A percentile compares a stretch with the other conserved stretches of the same genome.
phyloP scores from a whole-genome alignment of 345 rosid genomes.

The Ceriops zippeliana region DNA sequence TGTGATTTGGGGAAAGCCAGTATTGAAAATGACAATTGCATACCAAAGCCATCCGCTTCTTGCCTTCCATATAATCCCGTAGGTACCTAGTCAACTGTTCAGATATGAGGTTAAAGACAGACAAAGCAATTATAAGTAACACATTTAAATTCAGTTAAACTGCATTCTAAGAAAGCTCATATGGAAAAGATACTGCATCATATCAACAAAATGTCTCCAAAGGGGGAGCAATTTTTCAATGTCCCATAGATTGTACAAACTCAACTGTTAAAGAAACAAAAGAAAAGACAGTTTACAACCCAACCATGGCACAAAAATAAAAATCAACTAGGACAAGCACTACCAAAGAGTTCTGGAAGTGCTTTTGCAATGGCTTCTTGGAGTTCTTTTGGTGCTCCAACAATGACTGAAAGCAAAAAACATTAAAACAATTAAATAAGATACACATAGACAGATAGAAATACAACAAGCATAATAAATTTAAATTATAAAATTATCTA shows the following conservation, averaged over 20 bases:
- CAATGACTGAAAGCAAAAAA: constrained; percentile 49
- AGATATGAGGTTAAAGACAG: constrained; percentile 15
- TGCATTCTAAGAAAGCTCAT: too few relatives aligned
- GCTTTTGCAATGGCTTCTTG: constrained; percentile 79
- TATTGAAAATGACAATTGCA: constrained; percentile 20
- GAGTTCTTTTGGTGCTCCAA: constrained; percentile 89
- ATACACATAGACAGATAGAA: background rate
- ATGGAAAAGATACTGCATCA: too few relatives aligned
- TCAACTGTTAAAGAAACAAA: too few relatives aligned
- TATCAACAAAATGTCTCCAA: too few relatives aligned
- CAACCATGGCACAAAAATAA: constrained; percentile 2
- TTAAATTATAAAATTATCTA: background rate
- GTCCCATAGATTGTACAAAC: too few relatives aligned
- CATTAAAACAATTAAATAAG: constrained; percentile 7
- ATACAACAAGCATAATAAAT: background rate
- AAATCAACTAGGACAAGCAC: background rate
- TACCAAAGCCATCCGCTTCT: constrained; percentile 89
- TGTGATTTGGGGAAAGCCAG: background rate
- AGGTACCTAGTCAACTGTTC: constrained; percentile 77
- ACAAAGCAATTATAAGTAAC: background rate
- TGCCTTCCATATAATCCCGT: constrained; percentile 87
- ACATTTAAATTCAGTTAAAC: background rate
- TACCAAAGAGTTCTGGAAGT: constrained; percentile 88
- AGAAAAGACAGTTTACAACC: background rate
- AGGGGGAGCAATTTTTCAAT: too few relatives aligned